Conservation (phyloP, 768 basidiomycete genomes). For the Amanita brunnescens region DNA sequence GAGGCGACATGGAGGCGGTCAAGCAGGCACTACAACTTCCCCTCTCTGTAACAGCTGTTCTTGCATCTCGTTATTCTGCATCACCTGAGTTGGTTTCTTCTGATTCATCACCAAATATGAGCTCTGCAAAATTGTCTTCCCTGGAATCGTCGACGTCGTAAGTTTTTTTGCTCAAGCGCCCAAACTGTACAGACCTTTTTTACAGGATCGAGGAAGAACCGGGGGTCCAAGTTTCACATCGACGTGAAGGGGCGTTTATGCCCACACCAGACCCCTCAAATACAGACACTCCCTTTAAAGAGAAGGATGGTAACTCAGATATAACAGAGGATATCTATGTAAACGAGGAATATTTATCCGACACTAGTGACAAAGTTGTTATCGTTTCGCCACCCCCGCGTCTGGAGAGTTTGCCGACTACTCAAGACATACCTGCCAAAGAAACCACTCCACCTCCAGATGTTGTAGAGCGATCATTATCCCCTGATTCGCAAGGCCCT, state of each 20-base stretch:
- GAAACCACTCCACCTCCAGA: constrained; percentile 4
- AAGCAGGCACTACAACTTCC: constrained; percentile 55
- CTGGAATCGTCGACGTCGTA: constrained; percentile 7
- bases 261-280: constrained; percentile 25
- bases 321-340: background rate
- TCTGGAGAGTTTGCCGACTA: constrained; percentile 17
- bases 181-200: constrained; percentile 4
- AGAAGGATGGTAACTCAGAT: background rate
- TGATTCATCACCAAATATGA: constrained; percentile 6
- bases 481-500: constrained; percentile 14
- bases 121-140: background rate
- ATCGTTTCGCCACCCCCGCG: constrained; percentile 28
- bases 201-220: background rate
- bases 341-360: background rate
- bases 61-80: constrained; percentile 17
- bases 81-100: constrained; percentile 12
- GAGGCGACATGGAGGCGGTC: constrained; percentile 45
- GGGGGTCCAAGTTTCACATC: constrained; percentile 24
- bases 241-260: constrained; percentile 62
- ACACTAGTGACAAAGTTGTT: background rate
- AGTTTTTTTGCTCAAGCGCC: constrained; percentile 8
- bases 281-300: constrained; percentile 3
- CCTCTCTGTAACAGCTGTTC: constrained; percentile 39
- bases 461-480: background rate
- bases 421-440: background rate